Conservation (phyloP, 2,329 filamentous ascomycete species). For the Epichloe typhina region DNA sequence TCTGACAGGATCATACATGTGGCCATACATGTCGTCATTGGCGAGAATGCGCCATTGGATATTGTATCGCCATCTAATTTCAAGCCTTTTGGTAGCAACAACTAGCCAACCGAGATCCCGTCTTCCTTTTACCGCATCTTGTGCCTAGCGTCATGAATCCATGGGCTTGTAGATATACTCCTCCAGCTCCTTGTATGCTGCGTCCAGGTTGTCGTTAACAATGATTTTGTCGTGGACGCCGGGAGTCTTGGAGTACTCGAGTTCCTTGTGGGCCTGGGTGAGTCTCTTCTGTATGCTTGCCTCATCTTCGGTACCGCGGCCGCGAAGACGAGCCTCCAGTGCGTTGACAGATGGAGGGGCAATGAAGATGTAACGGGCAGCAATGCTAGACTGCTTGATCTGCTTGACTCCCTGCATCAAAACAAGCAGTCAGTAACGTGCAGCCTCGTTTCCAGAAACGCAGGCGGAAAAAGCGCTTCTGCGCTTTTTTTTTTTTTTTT, state of each 20-base stretch:
- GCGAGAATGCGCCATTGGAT: too few species aligned
- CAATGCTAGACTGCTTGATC: slow-evolving; percentile 62
- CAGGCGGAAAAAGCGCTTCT: background rate
- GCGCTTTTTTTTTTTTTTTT: background rate
- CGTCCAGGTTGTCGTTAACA: slow-evolving; percentile 31
- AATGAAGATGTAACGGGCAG: slow-evolving; percentile 74
- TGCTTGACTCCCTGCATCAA: slow-evolving; percentile 63
- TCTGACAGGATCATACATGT: background rate
- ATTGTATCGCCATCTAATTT: background rate
- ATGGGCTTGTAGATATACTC: slow-evolving; percentile 29
- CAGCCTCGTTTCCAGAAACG: background rate
- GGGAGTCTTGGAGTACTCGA: slow-evolving; percentile 56
- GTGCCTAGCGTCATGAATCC: slow-evolving; percentile 5
- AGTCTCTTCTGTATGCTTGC: slow-evolving; percentile 57
- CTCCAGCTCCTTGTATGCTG: slow-evolving; percentile 41
- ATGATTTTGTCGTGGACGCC: slow-evolving; percentile 35
- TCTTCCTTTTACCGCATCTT: background rate
- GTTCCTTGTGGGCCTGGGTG: slow-evolving; percentile 57
- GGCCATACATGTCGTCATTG: background rate
- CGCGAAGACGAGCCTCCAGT: slow-evolving; percentile 61
- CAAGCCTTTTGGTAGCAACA: background rate
- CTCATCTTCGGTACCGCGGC: slow-evolving; percentile 67
- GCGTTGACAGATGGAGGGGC: slow-evolving; percentile 63
- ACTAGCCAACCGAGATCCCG: background rate
- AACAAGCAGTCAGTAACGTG: background rate